Evolutionary conservation across 2,329 filamentous ascomycete species (phyloP), one percentile per base, ranked within the genome.

Genomic region (Cucurbitaria berberidis): DNA sequence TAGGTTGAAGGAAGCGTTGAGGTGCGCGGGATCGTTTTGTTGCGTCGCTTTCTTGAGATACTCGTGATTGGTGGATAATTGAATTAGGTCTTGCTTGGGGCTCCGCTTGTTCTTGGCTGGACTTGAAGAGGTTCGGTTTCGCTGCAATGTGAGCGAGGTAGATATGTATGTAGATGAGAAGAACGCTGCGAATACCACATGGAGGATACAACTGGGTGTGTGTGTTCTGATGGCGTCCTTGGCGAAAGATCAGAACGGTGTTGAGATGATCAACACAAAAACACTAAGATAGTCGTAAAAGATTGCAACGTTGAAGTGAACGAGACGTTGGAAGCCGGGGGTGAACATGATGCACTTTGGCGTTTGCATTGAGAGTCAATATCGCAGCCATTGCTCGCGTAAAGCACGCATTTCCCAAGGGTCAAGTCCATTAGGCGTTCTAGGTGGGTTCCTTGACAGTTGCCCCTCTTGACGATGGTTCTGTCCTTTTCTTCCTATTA

Each of bases 11-110:
- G 24, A 13, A 32, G 19, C 19, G 13, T 16, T 32, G 18, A 19
- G 40, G 27, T 43, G 38, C 11, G 36, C 43, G 27, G 48, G 7
- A 21, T 48, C 15, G 43, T 57, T 42, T 54, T 54, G 35, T 39
- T 51, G 43, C 27, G 32, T 41, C 40, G 24, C 26, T 21, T 19
- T 40, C 21, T 22, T 26, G 35, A 38, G 5, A 22, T 29, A 15
- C 11, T 32, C 27, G 32, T 38, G 45, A 57, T 57, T 57, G 55
- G 55, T 51, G 55, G 55, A 57, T 51, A 57, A 57, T 51, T 41
- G 22, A n/a, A 27, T 15, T 1, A 24, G n/a, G 18, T 13, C 22
- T 36, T 30, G 39, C 39, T 41, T 48, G 29, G 38, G 44, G 43
- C 40, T 57, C 55, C 51, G 51, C 51, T 51, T 45, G 32, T 42